phyloP scores from a whole-genome alignment of 2,329 filamentous ascomycete species.

The Alternaria brassicae region DNA sequence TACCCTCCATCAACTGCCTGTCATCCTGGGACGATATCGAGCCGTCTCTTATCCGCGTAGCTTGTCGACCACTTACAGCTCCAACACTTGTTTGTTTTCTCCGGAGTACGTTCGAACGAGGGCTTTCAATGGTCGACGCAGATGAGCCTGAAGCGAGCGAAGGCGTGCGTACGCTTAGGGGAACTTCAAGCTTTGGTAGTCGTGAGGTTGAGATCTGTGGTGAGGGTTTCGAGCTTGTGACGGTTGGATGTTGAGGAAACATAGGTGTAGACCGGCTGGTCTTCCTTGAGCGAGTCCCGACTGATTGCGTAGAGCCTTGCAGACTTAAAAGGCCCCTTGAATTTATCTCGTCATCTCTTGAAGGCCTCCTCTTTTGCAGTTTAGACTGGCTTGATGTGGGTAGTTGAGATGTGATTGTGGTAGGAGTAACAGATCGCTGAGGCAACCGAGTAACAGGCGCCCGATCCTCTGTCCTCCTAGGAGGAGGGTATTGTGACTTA shows the following conservation, averaged over 20 bases:
- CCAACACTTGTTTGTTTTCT: conserved; percentile 56
- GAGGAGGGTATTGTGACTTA: conserved; percentile 48
- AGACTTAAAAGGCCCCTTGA: conserved; percentile 27
- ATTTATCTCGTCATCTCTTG: conserved; percentile 41
- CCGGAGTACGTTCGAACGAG: conserved; percentile 53
- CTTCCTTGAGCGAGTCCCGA: conserved; percentile 33
- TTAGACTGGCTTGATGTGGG: conserved; percentile 40
- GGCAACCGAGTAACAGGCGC: conserved; percentile 46
- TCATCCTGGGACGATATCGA: conserved; percentile 49
- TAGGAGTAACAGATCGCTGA: conserved; percentile 47
- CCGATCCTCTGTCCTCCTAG: conserved; percentile 44
- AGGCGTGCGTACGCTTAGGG: conserved; percentile 50
- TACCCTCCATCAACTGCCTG: conserved; percentile 29
- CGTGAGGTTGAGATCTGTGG: conserved; percentile 40
- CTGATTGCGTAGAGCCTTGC: conserved; percentile 26
- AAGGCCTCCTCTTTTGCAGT: conserved; percentile 46
- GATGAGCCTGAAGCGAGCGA: conserved; percentile 59
- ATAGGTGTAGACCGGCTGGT: conserved; percentile 32
- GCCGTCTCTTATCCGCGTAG: conserved; percentile 38
- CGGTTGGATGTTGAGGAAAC: conserved; percentile 25
- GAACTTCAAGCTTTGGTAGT: conserved; percentile 47
- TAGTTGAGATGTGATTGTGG: conserved; percentile 36
- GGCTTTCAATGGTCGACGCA: conserved; percentile 56
- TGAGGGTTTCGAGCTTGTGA: conserved; percentile 30
- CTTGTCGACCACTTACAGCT: conserved; percentile 37